These are phyloP conservation scores for Stereum hirsutum DNA, from an alignment of 1,284 basidiomycete species.

Conservation along the genomic window DNA sequence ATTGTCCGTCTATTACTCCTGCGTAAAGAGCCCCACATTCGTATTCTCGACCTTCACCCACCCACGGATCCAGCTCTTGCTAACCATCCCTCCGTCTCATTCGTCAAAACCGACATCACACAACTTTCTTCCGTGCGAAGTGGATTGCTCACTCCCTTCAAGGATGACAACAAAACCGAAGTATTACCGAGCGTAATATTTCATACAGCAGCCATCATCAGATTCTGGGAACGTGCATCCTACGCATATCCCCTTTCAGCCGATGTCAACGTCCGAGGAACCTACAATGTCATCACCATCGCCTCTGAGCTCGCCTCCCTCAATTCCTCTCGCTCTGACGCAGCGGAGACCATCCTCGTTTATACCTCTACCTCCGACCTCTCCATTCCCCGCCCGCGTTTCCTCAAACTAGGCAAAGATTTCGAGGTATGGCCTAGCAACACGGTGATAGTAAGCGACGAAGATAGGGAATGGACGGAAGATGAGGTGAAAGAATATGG, in stretches of 20 bases:
- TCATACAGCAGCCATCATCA: slow-evolving; percentile 23
- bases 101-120: slow-evolving; percentile 22
- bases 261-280: slow-evolving; percentile 22
- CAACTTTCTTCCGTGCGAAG: slow-evolving; percentile 18
- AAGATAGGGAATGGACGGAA: no score
- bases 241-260: slow-evolving; percentile 22
- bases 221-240: slow-evolving; percentile 25
- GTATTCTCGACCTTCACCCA: slow-evolving; percentile 23
- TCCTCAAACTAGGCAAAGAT: slow-evolving; percentile 19
- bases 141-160: slow-evolving; percentile 17
- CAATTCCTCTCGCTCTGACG: no score
- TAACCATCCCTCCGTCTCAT: slow-evolving; percentile 20
- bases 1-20: slow-evolving; percentile 23
- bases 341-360: slow-evolving; percentile 16
- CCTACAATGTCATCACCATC: slow-evolving; percentile 19
- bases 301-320: slow-evolving; percentile 17
- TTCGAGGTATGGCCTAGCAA: slow-evolving; percentile 8
- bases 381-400: slow-evolving; percentile 17
- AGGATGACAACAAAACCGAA: slow-evolving; percentile 11
- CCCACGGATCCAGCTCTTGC: slow-evolving; percentile 15
- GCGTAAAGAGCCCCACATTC: slow-evolving; percentile 23
- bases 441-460: slow-evolving; percentile 14
- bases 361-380: slow-evolving; percentile 23
- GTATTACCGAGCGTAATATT: slow-evolving; percentile 21
- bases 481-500: slow-evolving; percentile 11